Evolutionary conservation across 1,284 basidiomycete genomes (phyloP), one percentile per base, ranked within the genome.

Genomic region (Hypsizygus ulmarius): DNA sequence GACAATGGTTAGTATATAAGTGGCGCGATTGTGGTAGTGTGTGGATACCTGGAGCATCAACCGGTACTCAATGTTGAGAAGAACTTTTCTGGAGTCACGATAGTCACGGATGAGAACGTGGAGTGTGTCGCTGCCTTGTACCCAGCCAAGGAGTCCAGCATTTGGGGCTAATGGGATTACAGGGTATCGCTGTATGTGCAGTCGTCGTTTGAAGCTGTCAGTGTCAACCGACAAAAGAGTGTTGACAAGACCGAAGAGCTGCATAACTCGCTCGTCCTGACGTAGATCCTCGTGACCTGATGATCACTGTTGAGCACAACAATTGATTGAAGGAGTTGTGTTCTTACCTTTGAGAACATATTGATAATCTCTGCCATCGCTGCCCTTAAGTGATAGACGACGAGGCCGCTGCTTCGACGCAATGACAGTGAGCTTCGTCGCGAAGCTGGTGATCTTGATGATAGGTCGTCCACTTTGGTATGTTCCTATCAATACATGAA

Each of bases 181-280:
- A 8, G 94, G 86, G 71, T 85, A 99, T 45, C 87, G 82, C 64
- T 96, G 95, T 47, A 99, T 97, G 63, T 94, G 93, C 39, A 99
- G 77, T 54, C 95, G 90, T 25, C 97, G 81, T 75, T 97, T 97
- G 80, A 97, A 98, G 64, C 90, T 93, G 64, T 93, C 86, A 16
- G 93, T 90, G 64, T 99, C 96, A 36, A 93, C 87, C 11, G 90
- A 88, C 14, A 99, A 82, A 0, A 99, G 73, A 1, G 93, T 97
- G 68, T 99, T 99, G 65, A 99, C 91, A 44, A 99, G 82, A 49
- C 96, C 92, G 68, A 99, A 99, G 9, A 99, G 78, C 67, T 99
- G 97, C 97, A 99, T 99, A 51, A 99, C 97, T 53, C 97, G 83
- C 65, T 99, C 97, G 66, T 99, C 97, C 70, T 99, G 97, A 44